Base-by-base conservation (phyloP, 1,139 yeast species). In the Pichia cactophila region DNA sequence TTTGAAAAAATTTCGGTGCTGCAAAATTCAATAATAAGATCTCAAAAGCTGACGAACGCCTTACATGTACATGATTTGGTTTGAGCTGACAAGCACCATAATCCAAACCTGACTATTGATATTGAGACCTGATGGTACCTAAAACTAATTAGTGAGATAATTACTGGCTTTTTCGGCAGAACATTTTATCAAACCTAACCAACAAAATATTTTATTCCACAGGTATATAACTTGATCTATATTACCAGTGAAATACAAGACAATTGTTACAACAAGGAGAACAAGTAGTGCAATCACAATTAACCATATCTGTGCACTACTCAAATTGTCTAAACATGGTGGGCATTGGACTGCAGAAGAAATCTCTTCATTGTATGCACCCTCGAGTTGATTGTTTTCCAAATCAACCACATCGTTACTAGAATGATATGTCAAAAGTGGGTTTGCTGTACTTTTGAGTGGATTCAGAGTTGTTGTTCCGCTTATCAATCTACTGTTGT, bases 181-280 rank as follows among this genome's bases (percentile, higher is more conserved):
- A 36, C 42, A 6, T 41, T 26, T 31, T 20, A 45, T 17, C 16
- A 31, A 12, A 11, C 35, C 35, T 31, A 31, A 31, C 35, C 35
- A 31, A 31, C 35, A 31, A 31, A 48, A 44, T 3, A 42, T 39
- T 26, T 41, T 41, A 14, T 26, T 35, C 54, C 54, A 49, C 33
- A 51, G 29, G 6, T 20, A 8, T 3, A n/a, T 42, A 9, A 49
- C 26, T 20, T 38, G 37, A 12, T 16, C 43, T 12, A 38, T 39
- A 26, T 50, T 42, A 1, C 48, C 48, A 6, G 47, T 42, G 16
- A 17, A 37, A 38, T 42, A 46, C 5, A 52, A 33, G 4, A 47
- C 17, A 16, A 45, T 10, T 5, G 48, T 39, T n/a, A 44, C 33
- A 26, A 44, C 40, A 14, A 37, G n/a, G 17, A 49, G 37, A 9